Conservation (phyloP, 2,329 filamentous ascomycete species). For the Trichoderma semiorbis region DNA sequence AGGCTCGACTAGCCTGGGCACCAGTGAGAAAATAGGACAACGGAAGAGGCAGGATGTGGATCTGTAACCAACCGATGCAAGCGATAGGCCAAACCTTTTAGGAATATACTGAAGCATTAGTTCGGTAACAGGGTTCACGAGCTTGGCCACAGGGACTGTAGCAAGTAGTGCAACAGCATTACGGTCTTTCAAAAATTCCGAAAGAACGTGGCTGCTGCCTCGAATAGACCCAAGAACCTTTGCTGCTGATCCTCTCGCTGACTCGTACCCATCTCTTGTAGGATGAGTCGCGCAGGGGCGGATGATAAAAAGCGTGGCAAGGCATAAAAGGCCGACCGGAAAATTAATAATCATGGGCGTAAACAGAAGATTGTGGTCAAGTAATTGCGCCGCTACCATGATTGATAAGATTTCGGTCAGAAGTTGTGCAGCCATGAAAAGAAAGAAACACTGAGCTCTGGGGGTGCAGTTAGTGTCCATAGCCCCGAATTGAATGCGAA, state of each 20-base stretch:
- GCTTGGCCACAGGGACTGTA: conserved; percentile 9
- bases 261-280: background rate
- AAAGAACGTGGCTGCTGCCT: background rate
- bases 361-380: background rate
- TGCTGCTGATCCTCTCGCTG: background rate
- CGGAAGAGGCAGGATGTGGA: background rate
- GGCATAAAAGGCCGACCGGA: conserved; percentile 3
- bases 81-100: conserved; percentile 2
- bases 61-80: background rate
- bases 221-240: background rate
- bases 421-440: background rate
- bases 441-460: background rate
- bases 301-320: background rate
- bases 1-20: background rate
- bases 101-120: conserved; percentile 15
- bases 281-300: background rate
- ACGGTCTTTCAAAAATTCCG: background rate
- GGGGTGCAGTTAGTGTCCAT: background rate
- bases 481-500: background rate
- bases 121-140: conserved; percentile 10
- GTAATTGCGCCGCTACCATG: background rate
- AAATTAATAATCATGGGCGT: conserved; percentile 2
- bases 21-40: background rate
- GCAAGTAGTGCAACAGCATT: background rate
- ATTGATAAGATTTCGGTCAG: background rate